phyloP scores from a whole-genome alignment of 257 asterid genomes.

The Solanum medicagineum region DNA sequence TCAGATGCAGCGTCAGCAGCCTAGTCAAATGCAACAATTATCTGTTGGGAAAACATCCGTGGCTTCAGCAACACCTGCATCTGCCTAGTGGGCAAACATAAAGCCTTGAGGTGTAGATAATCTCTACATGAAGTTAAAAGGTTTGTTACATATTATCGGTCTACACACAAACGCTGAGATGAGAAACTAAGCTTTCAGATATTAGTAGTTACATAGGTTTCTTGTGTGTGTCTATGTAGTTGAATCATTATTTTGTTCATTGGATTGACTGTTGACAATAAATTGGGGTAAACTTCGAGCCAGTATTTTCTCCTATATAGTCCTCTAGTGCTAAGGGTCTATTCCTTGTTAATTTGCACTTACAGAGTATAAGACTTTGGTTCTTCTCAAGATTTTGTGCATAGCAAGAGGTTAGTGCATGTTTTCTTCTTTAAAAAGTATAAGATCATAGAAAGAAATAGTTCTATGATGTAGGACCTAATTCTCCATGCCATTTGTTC shows the following conservation, averaged over 20 bases:
- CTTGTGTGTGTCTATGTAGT: neutral
- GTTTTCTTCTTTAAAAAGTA: no score
- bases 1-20: conserved; percentile 33
- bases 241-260: neutral
- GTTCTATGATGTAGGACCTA: neutral
- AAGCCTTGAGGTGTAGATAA: neutral
- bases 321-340: neutral
- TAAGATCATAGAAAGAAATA: neutral
- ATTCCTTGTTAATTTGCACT: neutral
- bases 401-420: neutral
- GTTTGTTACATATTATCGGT: neutral
- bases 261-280: neutral
- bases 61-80: conserved; percentile 32
- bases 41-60: conserved; percentile 23
- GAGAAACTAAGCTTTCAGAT: neutral
- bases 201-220: neutral
- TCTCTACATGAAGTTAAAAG: neutral
- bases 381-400: neutral
- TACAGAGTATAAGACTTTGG: neutral
- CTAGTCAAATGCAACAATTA: conserved; percentile 25
- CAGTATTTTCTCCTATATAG: neutral
- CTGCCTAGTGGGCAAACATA: conserved; percentile 13
- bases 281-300: neutral
- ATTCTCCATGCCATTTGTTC: neutral
- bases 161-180: neutral